phyloP scores from a whole-genome alignment of 1,139 yeast species.

The Entelexis sorbosivorans region DNA sequence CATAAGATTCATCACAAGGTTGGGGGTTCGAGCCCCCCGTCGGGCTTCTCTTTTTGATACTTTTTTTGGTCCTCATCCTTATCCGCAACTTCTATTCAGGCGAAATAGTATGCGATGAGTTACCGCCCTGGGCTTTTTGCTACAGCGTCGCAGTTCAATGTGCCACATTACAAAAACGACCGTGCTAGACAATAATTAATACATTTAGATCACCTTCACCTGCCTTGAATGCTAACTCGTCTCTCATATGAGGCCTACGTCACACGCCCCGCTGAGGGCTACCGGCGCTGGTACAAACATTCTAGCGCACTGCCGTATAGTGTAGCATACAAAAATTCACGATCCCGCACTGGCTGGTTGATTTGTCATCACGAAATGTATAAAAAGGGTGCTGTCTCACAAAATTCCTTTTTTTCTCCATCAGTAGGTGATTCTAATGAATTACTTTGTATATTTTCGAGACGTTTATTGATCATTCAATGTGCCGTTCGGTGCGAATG shows the following conservation, averaged over 20 bases:
- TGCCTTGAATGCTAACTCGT: too few relatives aligned
- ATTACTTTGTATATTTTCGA: conserved; percentile 24
- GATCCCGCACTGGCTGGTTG: too few relatives aligned
- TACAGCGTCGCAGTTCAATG: too few relatives aligned
- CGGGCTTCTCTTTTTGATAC: conserved; percentile 2
- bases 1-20: conserved; percentile 24
- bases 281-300: too few relatives aligned
- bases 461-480: conserved; percentile 20
- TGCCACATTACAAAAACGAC: too few relatives aligned
- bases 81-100: too few relatives aligned
- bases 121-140: too few relatives aligned
- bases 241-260: too few relatives aligned
- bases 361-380: not conserved
- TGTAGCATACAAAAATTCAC: not conserved
- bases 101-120: too few relatives aligned
- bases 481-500: conserved; percentile 20
- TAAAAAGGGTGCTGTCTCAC: not conserved
- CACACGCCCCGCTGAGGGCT: not conserved
- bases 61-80: too few relatives aligned
- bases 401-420: conserved; percentile 17
- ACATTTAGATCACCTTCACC: too few relatives aligned
- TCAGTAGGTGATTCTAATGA: conserved; percentile 27
- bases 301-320: not conserved
- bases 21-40: conserved; percentile 25
- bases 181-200: too few relatives aligned